phyloP scores from a whole-genome alignment of 2,329 filamentous ascomycete genomes.

The Blastomyces gilchristii region DNA sequence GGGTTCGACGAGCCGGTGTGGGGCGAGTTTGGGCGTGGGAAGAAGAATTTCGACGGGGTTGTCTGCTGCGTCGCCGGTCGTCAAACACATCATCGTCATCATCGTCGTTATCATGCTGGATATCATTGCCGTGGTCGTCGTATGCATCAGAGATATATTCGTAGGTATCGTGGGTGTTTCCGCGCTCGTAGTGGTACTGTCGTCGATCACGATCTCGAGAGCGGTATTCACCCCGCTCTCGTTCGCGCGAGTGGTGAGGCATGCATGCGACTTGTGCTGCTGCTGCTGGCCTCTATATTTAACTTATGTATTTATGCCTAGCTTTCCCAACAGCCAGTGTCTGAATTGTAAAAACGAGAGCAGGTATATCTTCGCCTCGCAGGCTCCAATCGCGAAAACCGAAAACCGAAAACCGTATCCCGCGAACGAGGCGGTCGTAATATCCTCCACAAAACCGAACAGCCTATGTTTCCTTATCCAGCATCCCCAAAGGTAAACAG shows the following conservation, averaged over 20 bases:
- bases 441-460: neutral
- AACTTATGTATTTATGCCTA: neutral
- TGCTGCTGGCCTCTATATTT: neutral
- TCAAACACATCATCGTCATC: conserved; percentile 16
- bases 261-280: conserved; percentile 9
- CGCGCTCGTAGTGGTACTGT: conserved; percentile 5
- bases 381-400: neutral
- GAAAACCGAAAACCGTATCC: neutral
- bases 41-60: neutral
- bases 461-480: neutral
- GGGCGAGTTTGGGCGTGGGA: conserved; percentile 14
- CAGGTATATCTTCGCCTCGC: neutral
- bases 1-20: neutral
- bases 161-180: neutral
- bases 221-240: conserved; percentile 13
- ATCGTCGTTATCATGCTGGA: neutral
- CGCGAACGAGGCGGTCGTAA: neutral
- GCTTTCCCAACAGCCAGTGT: neutral
- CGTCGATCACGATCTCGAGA: conserved; percentile 10
- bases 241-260: conserved; percentile 14
- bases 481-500: neutral
- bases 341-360: neutral
- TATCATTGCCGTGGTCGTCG: conserved; percentile 3
- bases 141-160: conserved; percentile 3
- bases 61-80: conserved; percentile 18